Conservation (phyloP, 108 stramenopile species). For the Fragilaria crotonensis region DNA sequence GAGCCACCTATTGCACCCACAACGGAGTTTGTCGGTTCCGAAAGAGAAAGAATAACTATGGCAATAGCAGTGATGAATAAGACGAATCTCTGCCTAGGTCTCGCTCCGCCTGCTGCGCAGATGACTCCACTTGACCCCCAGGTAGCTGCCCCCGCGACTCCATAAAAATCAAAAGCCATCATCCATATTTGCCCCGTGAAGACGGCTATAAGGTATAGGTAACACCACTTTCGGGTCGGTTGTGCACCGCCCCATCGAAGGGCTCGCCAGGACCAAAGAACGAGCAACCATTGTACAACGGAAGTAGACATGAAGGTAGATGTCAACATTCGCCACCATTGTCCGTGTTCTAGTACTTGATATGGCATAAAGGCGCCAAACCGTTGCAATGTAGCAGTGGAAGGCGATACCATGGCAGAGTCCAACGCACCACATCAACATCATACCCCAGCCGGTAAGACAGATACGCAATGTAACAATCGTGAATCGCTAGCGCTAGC, state of each 20-base stretch:
- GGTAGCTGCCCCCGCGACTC: slow-evolving; percentile 14
- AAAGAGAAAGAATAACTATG: slow-evolving; percentile 13
- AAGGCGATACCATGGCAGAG: slow-evolving; percentile 24
- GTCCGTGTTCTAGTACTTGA: slow-evolving; percentile 3
- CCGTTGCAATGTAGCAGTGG: slow-evolving; percentile 11
- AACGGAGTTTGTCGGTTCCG: slow-evolving; percentile 14
- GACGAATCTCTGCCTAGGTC: slow-evolving; percentile 16
- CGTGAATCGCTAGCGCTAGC: slow-evolving; percentile 16
- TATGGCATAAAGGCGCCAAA: slow-evolving; percentile 32
- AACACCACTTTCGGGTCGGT: background rate
- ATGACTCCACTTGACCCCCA: slow-evolving; percentile 39
- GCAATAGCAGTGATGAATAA: slow-evolving; percentile 24
- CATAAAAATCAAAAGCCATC: slow-evolving; percentile 15
- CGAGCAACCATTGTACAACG: slow-evolving; percentile 19
- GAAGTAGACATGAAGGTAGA: slow-evolving; percentile 15
- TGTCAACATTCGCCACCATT: slow-evolving; percentile 14
- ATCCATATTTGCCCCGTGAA: slow-evolving; percentile 37
- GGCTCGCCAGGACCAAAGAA: slow-evolving; percentile 11
- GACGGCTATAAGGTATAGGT: slow-evolving; percentile 9
- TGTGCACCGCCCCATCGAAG: background rate
- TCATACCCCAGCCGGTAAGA: slow-evolving; percentile 11
- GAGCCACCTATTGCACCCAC: slow-evolving; percentile 18
- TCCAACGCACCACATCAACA: slow-evolving; percentile 11
- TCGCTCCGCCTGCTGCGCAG: slow-evolving; percentile 24
- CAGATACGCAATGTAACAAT: slow-evolving; percentile 23